Base-by-base conservation (phyloP, 1,139 yeast genomes). In the Yamadazyma diospyri region DNA sequence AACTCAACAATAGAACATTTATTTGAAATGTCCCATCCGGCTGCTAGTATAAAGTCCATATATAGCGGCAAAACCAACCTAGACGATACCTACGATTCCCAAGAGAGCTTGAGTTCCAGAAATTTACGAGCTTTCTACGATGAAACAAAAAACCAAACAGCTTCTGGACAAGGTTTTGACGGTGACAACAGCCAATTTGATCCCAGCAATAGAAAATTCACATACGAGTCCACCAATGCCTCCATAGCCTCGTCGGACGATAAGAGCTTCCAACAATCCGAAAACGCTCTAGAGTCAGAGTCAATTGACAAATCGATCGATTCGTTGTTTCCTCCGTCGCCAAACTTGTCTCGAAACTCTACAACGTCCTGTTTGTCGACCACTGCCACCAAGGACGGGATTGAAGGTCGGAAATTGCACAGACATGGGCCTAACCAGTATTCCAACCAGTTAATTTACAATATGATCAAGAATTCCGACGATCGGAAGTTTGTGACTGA, bases 331-430 rank as follows among this genome's bases (percentile, higher is more conserved):
- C 36, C 33, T 4, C 34, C 37, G n/a, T 40, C 45, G 6, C 45
- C 41, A 5, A 33, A 12, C 17, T 49, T 76, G 19, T 78, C 85
- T 0, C 64, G 85, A 33, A 72, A 73, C 30, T 78, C 85, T 13
- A 72, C 74, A 22, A 73, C 81, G 3, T 78, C 85, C 2, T 80
- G 83, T 32, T 55, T 80, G 21, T 78, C 86, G 0, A 78, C 81
- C 14, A 79, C 83, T 2, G 87, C 87, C 9, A 78, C 84, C 17
- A 80, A 80, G 47, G 87, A 81, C 49, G 87, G 87, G 0, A 56
- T 79, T 6, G 86, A 80, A 51, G 87, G 87, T 2, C 72, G 76
- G 43, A 57, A 71, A 33, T 61, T 76, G 31, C 77, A 72, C 44
- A 58, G 76, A 38, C 53, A 52, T 21, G 69, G 70, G 0, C 69